These are phyloP conservation scores for Epichloe sibirici DNA, from an alignment of 2,329 filamentous ascomycete genomes.

Conservation along the genomic window DNA sequence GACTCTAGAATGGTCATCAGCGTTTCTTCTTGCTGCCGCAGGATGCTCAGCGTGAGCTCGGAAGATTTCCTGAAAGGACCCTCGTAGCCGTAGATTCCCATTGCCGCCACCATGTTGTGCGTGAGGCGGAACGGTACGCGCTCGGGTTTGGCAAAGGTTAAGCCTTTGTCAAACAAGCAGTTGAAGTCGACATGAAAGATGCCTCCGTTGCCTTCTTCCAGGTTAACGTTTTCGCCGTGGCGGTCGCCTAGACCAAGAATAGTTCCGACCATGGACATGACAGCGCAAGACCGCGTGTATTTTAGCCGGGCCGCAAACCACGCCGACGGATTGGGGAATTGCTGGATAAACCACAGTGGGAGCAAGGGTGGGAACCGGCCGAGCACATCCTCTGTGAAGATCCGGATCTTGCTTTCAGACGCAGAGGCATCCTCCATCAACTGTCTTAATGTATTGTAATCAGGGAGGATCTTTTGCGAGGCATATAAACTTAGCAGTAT, in stretches of 20 bases:
- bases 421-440: constrained; percentile 51
- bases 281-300: constrained; percentile 87
- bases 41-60: constrained; percentile 72
- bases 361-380: constrained; percentile 69
- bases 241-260: constrained; percentile 88
- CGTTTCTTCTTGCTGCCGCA: constrained; percentile 88
- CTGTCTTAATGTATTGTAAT: constrained; percentile 55
- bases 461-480: constrained; percentile 55
- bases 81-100: constrained; percentile 90
- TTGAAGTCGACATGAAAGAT: constrained; percentile 99
- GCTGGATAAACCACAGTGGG: constrained; percentile 89
- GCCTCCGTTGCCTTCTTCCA: constrained; percentile 87
- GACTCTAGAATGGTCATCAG: constrained; percentile 95
- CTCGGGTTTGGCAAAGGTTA: constrained; percentile 91
- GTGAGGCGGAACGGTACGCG: constrained; percentile 91
- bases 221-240: constrained; percentile 91
- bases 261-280: constrained; percentile 99
- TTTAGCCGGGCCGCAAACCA: constrained; percentile 85
- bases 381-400: constrained; percentile 58
- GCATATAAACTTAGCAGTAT: constrained; percentile 72
- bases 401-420: constrained; percentile 45
- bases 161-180: constrained; percentile 95
- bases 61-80: constrained; percentile 84
- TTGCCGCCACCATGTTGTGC: constrained; percentile 96
- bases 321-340: constrained; percentile 80